Percentiles rank a stretch among this genome's conserved stretches.
Evolutionary conservation across 2,329 filamentous ascomycete genomes (phyloP).

Genomic region (Aspergillus sp.): DNA sequence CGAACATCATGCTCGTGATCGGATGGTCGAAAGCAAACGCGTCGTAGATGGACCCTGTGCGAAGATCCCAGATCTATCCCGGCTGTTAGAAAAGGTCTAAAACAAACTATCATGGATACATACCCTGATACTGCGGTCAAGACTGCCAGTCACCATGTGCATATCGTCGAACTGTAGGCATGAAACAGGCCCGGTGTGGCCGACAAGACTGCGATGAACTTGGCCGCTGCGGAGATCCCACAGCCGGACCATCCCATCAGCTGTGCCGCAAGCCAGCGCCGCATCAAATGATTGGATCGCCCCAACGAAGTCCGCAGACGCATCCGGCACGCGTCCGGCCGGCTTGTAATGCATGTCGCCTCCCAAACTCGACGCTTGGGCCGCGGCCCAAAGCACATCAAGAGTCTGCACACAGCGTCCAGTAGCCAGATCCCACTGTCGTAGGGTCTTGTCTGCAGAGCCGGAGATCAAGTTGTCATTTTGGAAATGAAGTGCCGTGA

Average conservation of each 20-base stretch:
- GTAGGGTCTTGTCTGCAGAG: constrained; percentile 90
- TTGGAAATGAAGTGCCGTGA: constrained; percentile 86
- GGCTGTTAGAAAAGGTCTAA: constrained; percentile 12
- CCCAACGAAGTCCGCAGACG: constrained; percentile 82
- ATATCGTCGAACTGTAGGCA: constrained; percentile 94
- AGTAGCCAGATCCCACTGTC: constrained; percentile 95
- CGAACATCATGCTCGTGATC: constrained; percentile 96
- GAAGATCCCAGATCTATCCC: constrained; percentile 88
- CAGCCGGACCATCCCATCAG: constrained; percentile 90
- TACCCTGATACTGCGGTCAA: constrained; percentile 89
- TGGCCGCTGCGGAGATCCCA: constrained; percentile 96
- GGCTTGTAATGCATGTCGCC: constrained; percentile 62
- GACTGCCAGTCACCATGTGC: constrained; percentile 84
- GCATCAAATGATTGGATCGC: constrained; percentile 93
- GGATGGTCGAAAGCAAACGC: constrained; percentile 91
- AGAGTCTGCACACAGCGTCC: constrained; percentile 96
- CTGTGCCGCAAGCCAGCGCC: constrained; percentile 88
- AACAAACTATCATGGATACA: constrained; percentile 30
- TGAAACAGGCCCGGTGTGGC: constrained; percentile 89
- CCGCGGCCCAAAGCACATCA: constrained; percentile 95
- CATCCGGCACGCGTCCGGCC: constrained; percentile 51
- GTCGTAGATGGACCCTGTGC: constrained; percentile 89
- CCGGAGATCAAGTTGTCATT: constrained; percentile 87
- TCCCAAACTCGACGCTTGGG: constrained; percentile 67
- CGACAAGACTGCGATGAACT: constrained; percentile 91